Base-by-base conservation (phyloP, 2,329 filamentous ascomycete species). In the Bipolaris victoriae region DNA sequence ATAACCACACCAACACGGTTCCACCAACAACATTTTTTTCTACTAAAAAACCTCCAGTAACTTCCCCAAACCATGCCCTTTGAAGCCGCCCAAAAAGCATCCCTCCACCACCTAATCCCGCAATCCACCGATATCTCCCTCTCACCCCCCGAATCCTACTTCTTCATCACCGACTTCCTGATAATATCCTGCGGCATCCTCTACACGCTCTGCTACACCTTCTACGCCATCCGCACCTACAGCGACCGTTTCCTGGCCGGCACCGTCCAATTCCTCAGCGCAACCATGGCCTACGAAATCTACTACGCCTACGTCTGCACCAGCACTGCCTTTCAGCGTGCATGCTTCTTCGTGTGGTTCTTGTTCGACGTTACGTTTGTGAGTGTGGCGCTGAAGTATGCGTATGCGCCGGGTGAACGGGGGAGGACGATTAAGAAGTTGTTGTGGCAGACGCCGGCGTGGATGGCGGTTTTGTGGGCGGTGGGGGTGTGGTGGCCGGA, bases 91-190 rank as follows among this genome's bases (percentile, higher is more conserved):
- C 58, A 67, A n/a, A 39, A 61, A 43, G 65, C 60, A 61, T 78
- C 77, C 24, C 74, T 79, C 50, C 78, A 80, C 65, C 77, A 84
- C 16, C 77, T 83, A 1, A 78, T 86, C 2, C 82, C 80, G 48
- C 81, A 86, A 65, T 78, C 84, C 52, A 78, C 79, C 18, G 82
- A 84, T 62, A 67, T 77, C 0, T 72, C 70, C 1, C 66, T 78
- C 9, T 62, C 72, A 22, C 76, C 76, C 0, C 76, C 75, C 11
- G 69, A 78, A 58, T 74, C 71, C 55, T 78, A 79, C 62, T 72
- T 78, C 39, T 78, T 71, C 62, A 66, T 78, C 11, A 76, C 77
- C 55, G 76, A 79, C 66, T 76, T 76, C 49, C 64, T 79, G 9
- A 78, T 78, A 41, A 72, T 78, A 36, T 66, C 72, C 6, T 79